Conservation (phyloP, 176 grass and related monocot genomes). For the Oryza australiensis region DNA sequence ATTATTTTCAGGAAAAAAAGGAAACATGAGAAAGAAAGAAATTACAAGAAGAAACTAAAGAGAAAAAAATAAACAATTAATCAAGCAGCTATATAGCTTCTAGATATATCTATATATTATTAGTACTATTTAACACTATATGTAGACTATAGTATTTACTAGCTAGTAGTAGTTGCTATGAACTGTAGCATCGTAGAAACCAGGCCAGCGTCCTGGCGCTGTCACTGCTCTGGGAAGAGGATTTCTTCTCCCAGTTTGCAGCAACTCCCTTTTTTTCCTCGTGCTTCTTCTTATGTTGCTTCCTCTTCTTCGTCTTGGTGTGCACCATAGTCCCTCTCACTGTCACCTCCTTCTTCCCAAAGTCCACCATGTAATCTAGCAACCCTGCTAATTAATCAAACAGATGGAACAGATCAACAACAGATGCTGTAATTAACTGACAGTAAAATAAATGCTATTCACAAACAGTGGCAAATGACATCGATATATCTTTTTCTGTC, state of each 20-base stretch:
- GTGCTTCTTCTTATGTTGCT: neutral
- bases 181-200: conserved; percentile 57
- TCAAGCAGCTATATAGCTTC: conserved; percentile 15
- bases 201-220: conserved; percentile 44
- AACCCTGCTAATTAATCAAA: conserved; percentile 60
- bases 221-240: neutral
- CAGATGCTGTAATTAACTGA: neutral
- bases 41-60: neutral
- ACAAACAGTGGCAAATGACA: neutral
- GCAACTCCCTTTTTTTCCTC: neutral
- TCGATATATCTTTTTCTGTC: neutral
- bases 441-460: neutral
- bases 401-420: neutral
- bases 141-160: neutral
- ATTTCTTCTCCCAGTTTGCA: conserved; percentile 25
- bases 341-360: conserved; percentile 85
- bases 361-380: conserved; percentile 97
- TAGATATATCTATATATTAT: conserved; percentile 17
- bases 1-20: neutral
- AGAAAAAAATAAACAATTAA: conserved; percentile 11
- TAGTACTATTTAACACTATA: conserved; percentile 20
- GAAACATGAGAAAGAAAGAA: neutral
- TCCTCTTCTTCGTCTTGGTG: conserved; percentile 45
- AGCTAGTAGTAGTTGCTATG: conserved; percentile 8
- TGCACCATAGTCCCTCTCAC: conserved; percentile 57